These are phyloP conservation scores for Pseudogymnoascus sp. DNA, from an alignment of 2,329 filamentous ascomycete genomes.

Conservation along the genomic window DNA sequence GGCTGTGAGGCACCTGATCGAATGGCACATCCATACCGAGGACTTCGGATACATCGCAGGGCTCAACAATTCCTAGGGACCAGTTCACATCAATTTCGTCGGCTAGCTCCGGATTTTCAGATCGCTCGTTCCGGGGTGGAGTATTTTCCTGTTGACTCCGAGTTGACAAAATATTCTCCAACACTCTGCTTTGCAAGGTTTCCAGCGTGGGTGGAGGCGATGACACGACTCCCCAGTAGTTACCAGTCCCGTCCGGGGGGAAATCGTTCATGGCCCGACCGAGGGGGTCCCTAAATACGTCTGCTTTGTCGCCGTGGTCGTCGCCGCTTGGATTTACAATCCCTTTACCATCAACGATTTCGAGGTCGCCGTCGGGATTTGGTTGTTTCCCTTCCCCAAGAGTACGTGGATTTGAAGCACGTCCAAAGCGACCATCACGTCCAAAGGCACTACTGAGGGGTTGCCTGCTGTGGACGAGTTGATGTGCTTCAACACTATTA, in stretches of 20 bases:
- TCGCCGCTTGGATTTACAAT: conserved; percentile 52
- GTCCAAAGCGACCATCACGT: conserved; percentile 60
- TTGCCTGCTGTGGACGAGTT: conserved; percentile 66
- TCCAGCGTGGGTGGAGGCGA: not conserved
- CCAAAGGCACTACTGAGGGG: conserved; percentile 69
- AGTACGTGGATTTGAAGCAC: conserved; percentile 50
- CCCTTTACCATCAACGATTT: conserved; percentile 52
- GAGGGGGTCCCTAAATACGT: not conserved
- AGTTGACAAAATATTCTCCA: not conserved
- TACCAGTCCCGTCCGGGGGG: not conserved
- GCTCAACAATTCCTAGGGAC: not conserved
- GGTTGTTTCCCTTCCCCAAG: conserved; percentile 56
- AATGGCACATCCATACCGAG: not conserved
- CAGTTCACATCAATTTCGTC: not conserved
- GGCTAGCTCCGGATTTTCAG: not conserved
- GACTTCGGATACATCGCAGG: not conserved
- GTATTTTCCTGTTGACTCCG: not conserved
- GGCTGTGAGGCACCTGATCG: not conserved
- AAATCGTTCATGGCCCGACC: conserved; percentile 1
- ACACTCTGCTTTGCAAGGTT: not conserved
- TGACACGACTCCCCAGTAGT: conserved; percentile 3
- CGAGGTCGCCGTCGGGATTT: conserved; percentile 54
- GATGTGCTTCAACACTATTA: conserved; percentile 65
- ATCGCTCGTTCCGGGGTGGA: not conserved
- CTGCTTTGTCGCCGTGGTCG: conserved; percentile 33